Evolutionary conservation across 2,329 filamentous ascomycete genomes (phyloP), one percentile per base, ranked within the genome.

Genomic region (Colletotrichum sublineola): DNA sequence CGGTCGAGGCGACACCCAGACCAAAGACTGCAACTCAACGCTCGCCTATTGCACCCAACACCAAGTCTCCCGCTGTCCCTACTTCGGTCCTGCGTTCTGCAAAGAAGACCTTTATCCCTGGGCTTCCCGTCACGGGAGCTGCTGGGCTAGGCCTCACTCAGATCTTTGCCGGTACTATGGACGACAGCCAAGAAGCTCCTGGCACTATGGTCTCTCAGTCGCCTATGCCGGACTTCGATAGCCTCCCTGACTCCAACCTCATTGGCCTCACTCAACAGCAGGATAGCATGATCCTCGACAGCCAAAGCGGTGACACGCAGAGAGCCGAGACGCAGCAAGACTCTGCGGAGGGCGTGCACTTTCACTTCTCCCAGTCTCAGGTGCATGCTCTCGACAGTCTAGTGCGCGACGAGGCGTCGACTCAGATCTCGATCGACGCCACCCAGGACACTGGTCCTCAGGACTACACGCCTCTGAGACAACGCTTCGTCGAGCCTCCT

Each of bases 121-220:
- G 91, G 1, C 82, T 94, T 29, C 89, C 91, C 2, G 85, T 91
- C 5, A 81, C 86, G 31, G 88, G 86, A 0, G 86, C 89, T 31
- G 90, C 89, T 46, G 90, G 90, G 3, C 83, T 97, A 53, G 93
- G 94, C 12, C 86, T 97, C 56, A 97, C 94, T 0, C 95, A 97
- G 77, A 96, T 96, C 74, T 98, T 97, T 79, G 93, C 93, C 6
- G 94, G 94, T 15, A 97, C 95, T 1, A 93, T 98, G 90, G 94
- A 93, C 60, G 90, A 85, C 79, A 90, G 86, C 75, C 87, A 90
- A 76, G 77, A 75, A 67, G 77, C 76, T 24, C 76, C 78, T 18
- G 74, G 74, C 18, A 77, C 73, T 42, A 76, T 76, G 42, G 80
- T 87, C 24, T 86, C 86, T 8, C 81, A 83, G 60, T 74, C 75